Base-by-base conservation (phyloP, 768 basidiomycete genomes). In the Cyclocybe cylindracea region DNA sequence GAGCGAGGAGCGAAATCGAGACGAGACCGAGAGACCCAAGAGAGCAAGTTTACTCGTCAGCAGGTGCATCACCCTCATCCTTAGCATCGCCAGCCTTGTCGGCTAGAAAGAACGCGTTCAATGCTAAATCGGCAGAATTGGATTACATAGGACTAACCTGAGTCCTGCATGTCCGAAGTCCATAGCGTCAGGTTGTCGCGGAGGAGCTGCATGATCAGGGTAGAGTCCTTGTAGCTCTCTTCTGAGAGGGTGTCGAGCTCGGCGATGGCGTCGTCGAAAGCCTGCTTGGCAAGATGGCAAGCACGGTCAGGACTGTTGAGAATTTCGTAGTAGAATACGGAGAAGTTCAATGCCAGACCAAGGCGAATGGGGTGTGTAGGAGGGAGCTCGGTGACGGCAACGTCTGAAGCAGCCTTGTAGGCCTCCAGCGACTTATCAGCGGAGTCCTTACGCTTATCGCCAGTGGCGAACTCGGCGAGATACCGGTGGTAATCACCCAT, bases 401-500 rank as follows among this genome's bases (percentile, higher is more conserved):
- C 94, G 58, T 96, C 92, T 44, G 95, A 97, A 48, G 95, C 95
- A 48, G 91, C 90, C 85, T 98, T 97, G 87, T 98, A 94, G 19
- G 92, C 91, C 72, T 92, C 92, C 59, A 98, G 81, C 2, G 95
- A 97, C 79, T 96, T 96, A 82, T 97, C 94, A 64, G 95, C 94
- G 59, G 90, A 91, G 67, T 92, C 89, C 78, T 94, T 93, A 75
- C 95, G 91, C 82, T 94, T 94, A 75, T 96, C 94, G 67, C 95
- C 95, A 44, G 93, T 95, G 48, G 95, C 94, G 69, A 98, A 98
- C 77, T 98, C 95, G 64, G 95, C 96, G 61, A 96, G 90, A 78
- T 97, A 98, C 65, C 94, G 93, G 83, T 97, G 94, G 77, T 98
- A 96, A 74, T 98, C 94, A 72, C 94, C 94, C 94, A 93, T 96